A percentile compares a stretch with the other conserved stretches of the same genome.
Evolutionary conservation across 768 basidiomycete species (phyloP).

Genomic region (Trametes cingulata): DNA sequence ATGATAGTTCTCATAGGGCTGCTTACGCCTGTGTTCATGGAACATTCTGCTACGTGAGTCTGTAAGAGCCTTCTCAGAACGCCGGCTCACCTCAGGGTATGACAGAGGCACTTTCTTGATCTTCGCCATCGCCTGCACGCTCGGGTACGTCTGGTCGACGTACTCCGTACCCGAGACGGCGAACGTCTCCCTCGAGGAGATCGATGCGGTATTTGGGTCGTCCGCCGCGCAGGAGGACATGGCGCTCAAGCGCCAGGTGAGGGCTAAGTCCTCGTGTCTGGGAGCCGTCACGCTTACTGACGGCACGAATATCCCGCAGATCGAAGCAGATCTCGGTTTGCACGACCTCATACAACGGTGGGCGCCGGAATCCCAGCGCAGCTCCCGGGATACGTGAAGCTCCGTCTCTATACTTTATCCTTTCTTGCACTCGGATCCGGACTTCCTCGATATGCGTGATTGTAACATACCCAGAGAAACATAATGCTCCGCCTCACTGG

Average conservation of each 20-base stretch:
- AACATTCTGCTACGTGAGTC: slow-evolving; percentile 56
- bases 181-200: slow-evolving; percentile 72
- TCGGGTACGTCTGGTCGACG: slow-evolving; percentile 72
- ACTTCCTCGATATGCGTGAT: too few species aligned
- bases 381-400: not conserved
- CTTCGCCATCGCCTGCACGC: slow-evolving; percentile 64
- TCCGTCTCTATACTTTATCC: too few species aligned
- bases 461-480: too few species aligned
- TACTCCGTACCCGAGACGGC: slow-evolving; percentile 76
- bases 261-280: not conserved
- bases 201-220: slow-evolving; percentile 66
- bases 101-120: slow-evolving; percentile 65
- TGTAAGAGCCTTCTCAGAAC: not conserved
- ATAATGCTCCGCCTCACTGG: too few species aligned
- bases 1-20: slow-evolving; percentile 71
- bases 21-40: slow-evolving; percentile 66
- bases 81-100: not conserved
- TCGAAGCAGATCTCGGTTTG: slow-evolving; percentile 58
- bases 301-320: slow-evolving; percentile 38
- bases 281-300: not conserved
- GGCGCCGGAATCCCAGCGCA: not conserved
- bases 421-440: too few species aligned
- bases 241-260: slow-evolving; percentile 52
- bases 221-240: slow-evolving; percentile 58
- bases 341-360: slow-evolving; percentile 42